Percentiles rank a stretch among this genome's conserved stretches.
Evolutionary conservation across 1,284 basidiomycete species (phyloP).

Genomic region (Pseudozyma tsukubaensis): DNA sequence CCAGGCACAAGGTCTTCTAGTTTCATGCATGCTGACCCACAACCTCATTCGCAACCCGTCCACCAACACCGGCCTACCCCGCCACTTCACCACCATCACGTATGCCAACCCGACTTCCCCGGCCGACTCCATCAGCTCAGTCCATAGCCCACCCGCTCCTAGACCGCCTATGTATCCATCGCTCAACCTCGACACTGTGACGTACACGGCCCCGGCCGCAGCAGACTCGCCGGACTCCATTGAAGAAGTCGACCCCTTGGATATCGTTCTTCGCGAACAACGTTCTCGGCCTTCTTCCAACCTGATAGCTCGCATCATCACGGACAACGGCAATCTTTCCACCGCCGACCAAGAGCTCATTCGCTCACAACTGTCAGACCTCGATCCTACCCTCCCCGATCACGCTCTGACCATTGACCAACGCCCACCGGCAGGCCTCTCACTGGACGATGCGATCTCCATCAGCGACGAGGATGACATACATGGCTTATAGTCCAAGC

Average conservation of each 20-base stretch:
- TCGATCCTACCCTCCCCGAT: background rate
- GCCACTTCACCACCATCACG: background rate
- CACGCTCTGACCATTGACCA: no score
- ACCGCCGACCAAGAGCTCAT: background rate
- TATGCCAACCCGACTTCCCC: background rate
- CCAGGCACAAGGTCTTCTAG: background rate
- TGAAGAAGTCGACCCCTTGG: background rate
- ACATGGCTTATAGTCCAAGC: background rate
- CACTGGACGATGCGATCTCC: background rate
- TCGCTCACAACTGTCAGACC: background rate
- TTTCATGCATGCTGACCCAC: background rate
- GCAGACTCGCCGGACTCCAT: background rate
- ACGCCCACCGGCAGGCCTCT: background rate
- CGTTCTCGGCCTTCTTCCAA: background rate
- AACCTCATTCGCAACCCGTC: background rate
- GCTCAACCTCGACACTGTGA: no score
- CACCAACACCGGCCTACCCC: background rate
- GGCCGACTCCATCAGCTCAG: background rate
- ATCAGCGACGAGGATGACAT: background rate
- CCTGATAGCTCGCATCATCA: background rate
- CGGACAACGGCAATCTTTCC: background rate
- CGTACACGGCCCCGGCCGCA: background rate
- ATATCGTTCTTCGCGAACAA: background rate
- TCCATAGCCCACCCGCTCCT: background rate
- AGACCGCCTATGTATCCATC: background rate